Conservation (phyloP, 225 moss, liverwort and hornwort species). For the Pseudisothecium myosuroides region DNA sequence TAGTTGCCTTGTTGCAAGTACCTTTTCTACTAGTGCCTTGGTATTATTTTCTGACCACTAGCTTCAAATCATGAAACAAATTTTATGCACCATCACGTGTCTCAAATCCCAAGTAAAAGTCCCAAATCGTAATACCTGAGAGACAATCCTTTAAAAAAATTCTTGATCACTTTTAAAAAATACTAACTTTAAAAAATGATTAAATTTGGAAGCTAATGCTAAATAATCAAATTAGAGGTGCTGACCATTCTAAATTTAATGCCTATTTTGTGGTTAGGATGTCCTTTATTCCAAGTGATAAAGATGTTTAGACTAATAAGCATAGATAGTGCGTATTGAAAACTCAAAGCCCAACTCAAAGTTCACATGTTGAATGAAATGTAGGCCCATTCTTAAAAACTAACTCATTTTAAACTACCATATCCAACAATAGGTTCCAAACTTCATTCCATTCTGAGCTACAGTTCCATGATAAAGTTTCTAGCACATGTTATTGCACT, state of each 20-base stretch:
- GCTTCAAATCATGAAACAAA: background rate
- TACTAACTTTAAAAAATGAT: accelerated
- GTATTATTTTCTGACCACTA: background rate
- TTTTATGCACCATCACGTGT: background rate
- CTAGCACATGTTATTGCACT: too few species aligned
- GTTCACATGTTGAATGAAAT: background rate
- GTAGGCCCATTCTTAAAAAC: background rate
- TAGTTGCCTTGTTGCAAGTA: accelerated
- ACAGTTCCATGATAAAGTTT: too few species aligned
- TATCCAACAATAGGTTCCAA: too few species aligned
- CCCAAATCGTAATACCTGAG: background rate
- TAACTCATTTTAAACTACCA: too few species aligned
- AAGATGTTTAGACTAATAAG: background rate
- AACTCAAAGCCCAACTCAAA: background rate
- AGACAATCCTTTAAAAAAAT: background rate
- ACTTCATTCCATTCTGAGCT: too few species aligned
- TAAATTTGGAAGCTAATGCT: background rate
- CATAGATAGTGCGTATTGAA: background rate
- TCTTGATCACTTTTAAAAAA: background rate
- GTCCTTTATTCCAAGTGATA: background rate
- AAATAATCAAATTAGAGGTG: background rate
- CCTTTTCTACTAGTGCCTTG: background rate
- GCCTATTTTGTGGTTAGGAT: background rate
- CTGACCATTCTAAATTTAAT: background rate
- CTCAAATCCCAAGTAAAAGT: background rate